A percentile compares a stretch with the other conserved stretches of the same genome.
Conservation (phyloP, 257 asterid species). For the Solanum megistacrolobum region DNA sequence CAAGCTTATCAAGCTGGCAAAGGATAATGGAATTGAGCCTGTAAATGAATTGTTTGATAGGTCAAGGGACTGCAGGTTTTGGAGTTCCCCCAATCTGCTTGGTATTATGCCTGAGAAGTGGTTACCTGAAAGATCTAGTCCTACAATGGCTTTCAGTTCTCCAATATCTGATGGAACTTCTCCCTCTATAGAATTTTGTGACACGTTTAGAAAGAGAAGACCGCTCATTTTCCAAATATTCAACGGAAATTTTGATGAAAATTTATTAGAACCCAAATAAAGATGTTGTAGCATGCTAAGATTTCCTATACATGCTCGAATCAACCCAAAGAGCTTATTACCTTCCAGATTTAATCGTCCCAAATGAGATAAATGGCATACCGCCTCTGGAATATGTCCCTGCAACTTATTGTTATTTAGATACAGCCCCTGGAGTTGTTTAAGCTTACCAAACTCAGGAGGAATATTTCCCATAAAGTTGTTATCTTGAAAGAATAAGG, state of each 20-base stretch:
- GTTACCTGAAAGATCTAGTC: constrained; percentile 17
- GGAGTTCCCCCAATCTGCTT: constrained; percentile 14
- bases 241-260: constrained; percentile 20
- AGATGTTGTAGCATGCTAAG: constrained; percentile 13
- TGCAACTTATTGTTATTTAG: constrained; percentile 10
- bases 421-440: constrained; percentile 10
- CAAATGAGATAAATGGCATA: constrained; percentile 12
- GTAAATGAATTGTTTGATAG: constrained; percentile 14
- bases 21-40: constrained; percentile 34
- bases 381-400: constrained; percentile 6
- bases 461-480: constrained; percentile 18
- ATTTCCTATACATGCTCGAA: constrained; percentile 24
- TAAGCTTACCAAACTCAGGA: constrained; percentile 10
- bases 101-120: constrained; percentile 20
- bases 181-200: constrained; percentile 20
- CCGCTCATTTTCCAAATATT: constrained; percentile 18
- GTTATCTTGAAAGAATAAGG: constrained; percentile 8
- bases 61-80: constrained; percentile 7
- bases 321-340: constrained; percentile 15
- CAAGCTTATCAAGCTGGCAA: constrained; percentile 18
- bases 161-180: constrained; percentile 20
- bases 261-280: constrained; percentile 12
- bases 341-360: constrained; percentile 2
- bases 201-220: constrained; percentile 13
- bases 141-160: neutral